These are phyloP conservation scores for Areca catechu DNA, from an alignment of 176 grass and related monocot genomes.

Conservation along the genomic window DNA sequence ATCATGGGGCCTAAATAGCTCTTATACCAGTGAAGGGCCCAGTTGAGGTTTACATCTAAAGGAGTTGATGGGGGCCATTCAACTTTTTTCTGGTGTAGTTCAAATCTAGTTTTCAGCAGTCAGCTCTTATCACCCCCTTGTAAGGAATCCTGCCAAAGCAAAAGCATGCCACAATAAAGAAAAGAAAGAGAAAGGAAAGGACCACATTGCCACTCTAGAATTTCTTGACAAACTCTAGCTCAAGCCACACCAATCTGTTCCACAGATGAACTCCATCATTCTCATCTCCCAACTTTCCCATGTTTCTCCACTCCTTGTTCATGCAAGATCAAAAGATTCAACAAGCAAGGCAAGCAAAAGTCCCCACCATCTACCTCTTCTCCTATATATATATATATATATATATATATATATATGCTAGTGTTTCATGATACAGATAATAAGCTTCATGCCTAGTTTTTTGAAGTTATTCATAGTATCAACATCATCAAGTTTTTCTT, in stretches of 20 bases:
- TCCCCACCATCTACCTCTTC: background rate
- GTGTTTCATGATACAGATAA: too few relatives aligned
- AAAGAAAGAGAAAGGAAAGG: slow-evolving; percentile 23
- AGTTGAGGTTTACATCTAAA: too few relatives aligned
- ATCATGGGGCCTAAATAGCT: background rate
- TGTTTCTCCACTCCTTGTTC: slow-evolving; percentile 44
- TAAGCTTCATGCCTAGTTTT: too few relatives aligned
- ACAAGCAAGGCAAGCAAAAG: slow-evolving; percentile 23
- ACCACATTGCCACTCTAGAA: slow-evolving; percentile 10
- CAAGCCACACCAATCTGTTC: slow-evolving; percentile 9
- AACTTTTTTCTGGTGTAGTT: background rate
- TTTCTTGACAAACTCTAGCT: slow-evolving; percentile 26
- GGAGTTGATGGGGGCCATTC: background rate
- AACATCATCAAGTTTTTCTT: too few relatives aligned
- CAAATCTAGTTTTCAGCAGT: slow-evolving; percentile 5
- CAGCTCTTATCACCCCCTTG: background rate
- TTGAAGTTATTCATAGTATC: too few relatives aligned
- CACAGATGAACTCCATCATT: background rate
- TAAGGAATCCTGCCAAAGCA: slow-evolving; percentile 30
- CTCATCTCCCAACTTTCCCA: slow-evolving; percentile 17
- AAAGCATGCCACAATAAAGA: slow-evolving; percentile 38
- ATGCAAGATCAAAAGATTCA: slow-evolving; percentile 45
- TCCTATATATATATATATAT: too few relatives aligned
- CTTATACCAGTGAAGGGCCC: background rate
- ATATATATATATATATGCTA: too few relatives aligned